phyloP scores from a whole-genome alignment of 75 land plant species.

The Selaginella tamariscina region DNA sequence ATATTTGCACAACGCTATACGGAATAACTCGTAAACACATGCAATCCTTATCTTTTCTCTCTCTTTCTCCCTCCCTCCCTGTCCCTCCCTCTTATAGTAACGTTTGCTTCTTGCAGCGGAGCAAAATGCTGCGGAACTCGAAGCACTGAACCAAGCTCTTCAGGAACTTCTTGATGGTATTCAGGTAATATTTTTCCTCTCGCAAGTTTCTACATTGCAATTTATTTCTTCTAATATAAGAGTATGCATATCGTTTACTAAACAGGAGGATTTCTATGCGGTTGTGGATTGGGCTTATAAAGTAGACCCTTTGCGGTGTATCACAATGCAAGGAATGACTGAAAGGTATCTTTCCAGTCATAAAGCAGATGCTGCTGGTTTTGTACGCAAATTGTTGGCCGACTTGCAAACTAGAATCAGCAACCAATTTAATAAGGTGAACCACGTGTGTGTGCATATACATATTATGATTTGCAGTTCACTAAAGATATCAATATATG shows the following conservation, averaged over 20 bases:
- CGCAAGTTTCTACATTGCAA: neutral
- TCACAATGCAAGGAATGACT: slow-evolving; percentile 95
- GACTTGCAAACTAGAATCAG: slow-evolving; percentile 82
- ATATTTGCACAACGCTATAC: neutral
- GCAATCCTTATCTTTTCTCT: neutral
- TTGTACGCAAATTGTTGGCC: slow-evolving; percentile 80
- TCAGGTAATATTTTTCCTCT: slow-evolving; percentile 33
- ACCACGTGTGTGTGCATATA: neutral
- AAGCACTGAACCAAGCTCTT: slow-evolving; percentile 68
- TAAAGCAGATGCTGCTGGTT: slow-evolving; percentile 96
- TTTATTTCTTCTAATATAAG: neutral
- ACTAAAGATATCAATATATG: neutral
- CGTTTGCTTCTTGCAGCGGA: slow-evolving; percentile 38
- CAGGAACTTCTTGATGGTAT: slow-evolving; percentile 91
- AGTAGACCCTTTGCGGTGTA: slow-evolving; percentile 89
- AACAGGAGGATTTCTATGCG: slow-evolving; percentile 86
- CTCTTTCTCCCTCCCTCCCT: neutral
- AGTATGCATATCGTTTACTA: neutral
- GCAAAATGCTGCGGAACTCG: slow-evolving; percentile 55
- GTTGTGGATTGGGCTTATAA: slow-evolving; percentile 97
- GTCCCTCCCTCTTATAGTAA: too few relatives aligned
- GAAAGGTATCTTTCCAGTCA: slow-evolving; percentile 91
- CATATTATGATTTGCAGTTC: neutral
- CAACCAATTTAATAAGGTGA: slow-evolving; percentile 52
- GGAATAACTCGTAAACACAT: neutral